phyloP scores from a whole-genome alignment of 208 protist species.

The Leishmania turanica region DNA sequence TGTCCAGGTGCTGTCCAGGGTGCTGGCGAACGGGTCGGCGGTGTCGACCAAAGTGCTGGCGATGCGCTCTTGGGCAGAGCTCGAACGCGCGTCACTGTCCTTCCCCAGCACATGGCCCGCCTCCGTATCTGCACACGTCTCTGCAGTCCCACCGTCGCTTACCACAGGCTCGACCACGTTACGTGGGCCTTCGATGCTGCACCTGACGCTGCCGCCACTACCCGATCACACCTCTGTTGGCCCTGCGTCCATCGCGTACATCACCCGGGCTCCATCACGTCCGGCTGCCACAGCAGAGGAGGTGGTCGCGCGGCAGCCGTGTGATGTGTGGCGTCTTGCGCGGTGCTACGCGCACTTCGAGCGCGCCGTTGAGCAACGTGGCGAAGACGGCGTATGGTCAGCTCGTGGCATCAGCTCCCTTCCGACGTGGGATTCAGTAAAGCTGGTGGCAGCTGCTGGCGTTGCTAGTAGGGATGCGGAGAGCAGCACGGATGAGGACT shows the following conservation, averaged over 20 bases:
- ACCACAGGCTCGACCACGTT: background rate
- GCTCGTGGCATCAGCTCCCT: background rate
- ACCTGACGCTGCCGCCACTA: background rate
- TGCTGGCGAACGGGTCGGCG: background rate
- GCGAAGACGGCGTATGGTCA: slow-evolving; percentile 10
- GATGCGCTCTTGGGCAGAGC: background rate
- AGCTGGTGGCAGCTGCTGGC: background rate
- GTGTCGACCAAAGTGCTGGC: background rate
- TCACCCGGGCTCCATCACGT: background rate
- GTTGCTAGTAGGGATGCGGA: background rate
- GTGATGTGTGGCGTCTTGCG: slow-evolving; percentile 1
- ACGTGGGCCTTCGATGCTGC: background rate
- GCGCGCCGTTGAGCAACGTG: slow-evolving; percentile 14
- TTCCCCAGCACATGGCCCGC: background rate
- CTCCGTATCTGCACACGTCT: background rate
- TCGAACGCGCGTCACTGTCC: background rate
- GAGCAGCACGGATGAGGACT: background rate
- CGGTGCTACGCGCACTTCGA: slow-evolving; percentile 12
- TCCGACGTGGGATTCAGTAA: background rate
- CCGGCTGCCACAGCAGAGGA: background rate
- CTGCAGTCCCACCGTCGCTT: background rate
- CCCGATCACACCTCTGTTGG: background rate
- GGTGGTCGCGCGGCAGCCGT: background rate
- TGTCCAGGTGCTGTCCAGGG: background rate
- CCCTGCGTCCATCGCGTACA: background rate